phyloP scores from a whole-genome alignment of 257 asterid genomes.

The Nyctanthes arbortristis region DNA sequence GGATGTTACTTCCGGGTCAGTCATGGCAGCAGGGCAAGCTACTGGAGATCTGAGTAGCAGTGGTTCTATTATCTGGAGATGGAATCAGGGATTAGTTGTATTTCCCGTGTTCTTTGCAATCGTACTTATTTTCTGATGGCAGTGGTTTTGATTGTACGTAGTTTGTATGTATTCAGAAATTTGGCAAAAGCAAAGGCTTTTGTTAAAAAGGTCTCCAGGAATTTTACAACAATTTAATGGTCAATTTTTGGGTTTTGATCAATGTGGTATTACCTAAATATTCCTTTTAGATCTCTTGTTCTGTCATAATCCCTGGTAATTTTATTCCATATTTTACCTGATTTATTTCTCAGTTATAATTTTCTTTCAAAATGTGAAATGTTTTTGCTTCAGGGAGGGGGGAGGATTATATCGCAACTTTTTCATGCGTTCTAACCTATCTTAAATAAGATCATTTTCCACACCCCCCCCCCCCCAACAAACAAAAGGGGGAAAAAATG shows the following conservation, averaged over 20 bases:
- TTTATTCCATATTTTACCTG: not conserved
- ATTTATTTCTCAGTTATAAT: not conserved
- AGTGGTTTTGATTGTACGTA: not conserved
- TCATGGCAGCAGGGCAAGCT: conserved; percentile 18
- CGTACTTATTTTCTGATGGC: conserved; percentile 10
- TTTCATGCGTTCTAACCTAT: too few relatives aligned
- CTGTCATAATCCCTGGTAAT: not conserved
- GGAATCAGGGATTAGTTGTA: conserved; percentile 17
- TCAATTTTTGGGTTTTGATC: conserved; percentile 11
- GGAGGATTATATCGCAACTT: too few relatives aligned
- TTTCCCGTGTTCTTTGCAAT: conserved; percentile 16
- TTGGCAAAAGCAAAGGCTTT: not conserved
- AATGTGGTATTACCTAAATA: too few relatives aligned
- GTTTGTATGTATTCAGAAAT: not conserved
- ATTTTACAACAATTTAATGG: not conserved
- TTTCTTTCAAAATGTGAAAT: too few relatives aligned
- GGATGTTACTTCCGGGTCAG: conserved; percentile 26
- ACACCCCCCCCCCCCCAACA: too few relatives aligned
- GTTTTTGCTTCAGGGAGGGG: too few relatives aligned
- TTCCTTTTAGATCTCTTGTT: not conserved
- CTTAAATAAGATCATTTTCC: too few relatives aligned
- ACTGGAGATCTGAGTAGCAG: conserved; percentile 21
- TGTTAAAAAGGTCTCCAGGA: conserved; percentile 18
- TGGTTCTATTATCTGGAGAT: conserved; percentile 8
- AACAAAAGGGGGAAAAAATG: too few relatives aligned